Base-by-base conservation (phyloP, 1,284 basidiomycete genomes). In the Cutaneotrichosporon sp. region DNA sequence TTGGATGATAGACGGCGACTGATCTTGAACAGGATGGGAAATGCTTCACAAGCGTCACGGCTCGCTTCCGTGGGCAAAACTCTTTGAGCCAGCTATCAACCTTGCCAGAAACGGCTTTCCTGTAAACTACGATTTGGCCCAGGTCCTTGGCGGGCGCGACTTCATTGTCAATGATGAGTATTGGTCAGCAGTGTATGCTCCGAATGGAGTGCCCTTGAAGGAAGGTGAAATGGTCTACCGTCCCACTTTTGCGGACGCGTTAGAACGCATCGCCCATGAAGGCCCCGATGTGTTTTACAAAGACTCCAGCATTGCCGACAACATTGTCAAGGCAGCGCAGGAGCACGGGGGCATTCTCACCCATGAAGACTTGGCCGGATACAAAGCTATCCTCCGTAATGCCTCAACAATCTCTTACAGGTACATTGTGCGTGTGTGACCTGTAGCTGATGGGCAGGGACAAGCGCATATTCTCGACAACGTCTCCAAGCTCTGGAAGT, bases 61-160 rank as follows among this genome's bases (percentile, higher is more conserved):
- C 1, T 79, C 71, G 35, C 68, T 92, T 4, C 78, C 83, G 0
- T 94, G 92, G 91, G 74, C 77, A 22, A 70, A 78, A 23, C 78
- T 94, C 34, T 82, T 96, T 12, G 73, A 81, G 58, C 89, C 90
- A 1, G 84, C 81, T 34, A 80, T 84, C n/a, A 72, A 82, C 10
- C 75, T 93, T 4, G 88, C 89, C 10, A 56, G 67, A 10, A 80
- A 82, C 52, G 87, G 83, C 3, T 87, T 92, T 69, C 90, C 90
- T 18, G 65, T 70, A 46, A 65, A 66, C 44, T 46, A 48, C 21
- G 68, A 75, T 47, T 59, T 64, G 8, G 69, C 66, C 9, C 46
- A 63, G 30, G 63, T 60, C 57, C 46, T 63, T 10, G 47, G 52
- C 1, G 48, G 50, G 2, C 51, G 61, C 15, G 51, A 59, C 2